Evolutionary conservation across 1,139 yeast species (phyloP), one percentile per base, ranked within the genome.

Genomic region (Entelexis paramagnoliae): DNA sequence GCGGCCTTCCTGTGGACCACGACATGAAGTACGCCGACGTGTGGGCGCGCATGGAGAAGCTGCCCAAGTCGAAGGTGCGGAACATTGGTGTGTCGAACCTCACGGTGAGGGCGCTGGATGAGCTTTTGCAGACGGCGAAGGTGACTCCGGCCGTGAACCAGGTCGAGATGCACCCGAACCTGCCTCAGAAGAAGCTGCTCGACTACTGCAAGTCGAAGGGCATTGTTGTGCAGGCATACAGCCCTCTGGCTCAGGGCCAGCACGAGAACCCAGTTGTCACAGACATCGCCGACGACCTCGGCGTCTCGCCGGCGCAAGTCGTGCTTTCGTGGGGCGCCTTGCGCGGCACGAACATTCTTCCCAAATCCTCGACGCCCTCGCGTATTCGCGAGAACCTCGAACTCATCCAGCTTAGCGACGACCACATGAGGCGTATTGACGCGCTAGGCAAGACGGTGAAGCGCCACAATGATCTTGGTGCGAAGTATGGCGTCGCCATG

Each of bases 81-180:
- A 78, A 89, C 43, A 75, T 86, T 62, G 95, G 95, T 62, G 85
- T 86, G 44, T 82, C 89, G 49, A 86, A 86, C 71, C 80, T 78
- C 66, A 77, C 86, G n/a, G 67, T 75, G 35, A 70, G 71, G 34
- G 72, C 76, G 56, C 65, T 84, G 52, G 70, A 77, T 57, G 72
- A 69, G 32, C 70, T 85, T 19, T 42, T 55, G 16, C 16, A 36
- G 38, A 75, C 72, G 22, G 66, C 78, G 42, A 77, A 67, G 41
- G 66, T 80, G 34, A 72, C 71, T 16, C 95, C 95, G 22, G 88
- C 79, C 28, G 80, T 72, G 48, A 79, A 81, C 67, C 95, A 86
- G 69, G 75, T 83, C 52, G 95, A 86, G 69, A 66, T 79, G 52
- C 94, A 85, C 65, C 94, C 94, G 53, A 74, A 74, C 61, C 72